Evolutionary conservation across 805 yeast species (phyloP), one percentile per base, ranked within the genome.

Genomic region (Candida patagonica): DNA sequence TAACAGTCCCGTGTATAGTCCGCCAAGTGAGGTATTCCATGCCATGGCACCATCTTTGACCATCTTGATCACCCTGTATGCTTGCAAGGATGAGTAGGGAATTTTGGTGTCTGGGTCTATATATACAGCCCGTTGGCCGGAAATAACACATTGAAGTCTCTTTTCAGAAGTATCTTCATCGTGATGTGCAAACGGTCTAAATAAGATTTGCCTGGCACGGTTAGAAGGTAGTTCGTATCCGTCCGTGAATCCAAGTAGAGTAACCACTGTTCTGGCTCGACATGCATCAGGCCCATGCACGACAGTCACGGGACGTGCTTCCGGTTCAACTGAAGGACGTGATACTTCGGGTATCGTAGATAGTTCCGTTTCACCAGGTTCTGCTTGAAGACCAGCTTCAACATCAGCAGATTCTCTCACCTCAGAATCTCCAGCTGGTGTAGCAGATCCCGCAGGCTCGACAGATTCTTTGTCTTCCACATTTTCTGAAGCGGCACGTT

Each of bases 91-190:
- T 37, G 79, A 71, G 60, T 92, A 92, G 1, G 95, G 94, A 38
- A 92, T 73, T 26, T 95, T 95, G 22, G 81, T 77, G 26, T 74
- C 70, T 0, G 97, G 97, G 64, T 89, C 97, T 47, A 81, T 78
- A 59, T 85, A 89, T 53, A 76, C 72, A 13, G 92, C 94, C 35
- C 77, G 78, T 37, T 71, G 71, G 2, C 95, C 95, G 2, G 86
- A 77, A 32, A 88, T 76, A 20, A 68, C 95, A 81, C 51, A 69
- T 60, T 60, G 76, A 72, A 52, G 68, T 58, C 75, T 78, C 38
- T 69, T 68, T 69, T 83, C 30, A 6, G 53, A 42, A 5, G 43
- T 42, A 13, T 33, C 37, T 8, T 76, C 73, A 0, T 78, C 71
- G 6, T 68, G 59, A 2, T 65, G 41, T 7, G 84, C 63, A 17